phyloP scores from a whole-genome alignment of 441 rosid genomes.

The Raphanus hybrid region DNA sequence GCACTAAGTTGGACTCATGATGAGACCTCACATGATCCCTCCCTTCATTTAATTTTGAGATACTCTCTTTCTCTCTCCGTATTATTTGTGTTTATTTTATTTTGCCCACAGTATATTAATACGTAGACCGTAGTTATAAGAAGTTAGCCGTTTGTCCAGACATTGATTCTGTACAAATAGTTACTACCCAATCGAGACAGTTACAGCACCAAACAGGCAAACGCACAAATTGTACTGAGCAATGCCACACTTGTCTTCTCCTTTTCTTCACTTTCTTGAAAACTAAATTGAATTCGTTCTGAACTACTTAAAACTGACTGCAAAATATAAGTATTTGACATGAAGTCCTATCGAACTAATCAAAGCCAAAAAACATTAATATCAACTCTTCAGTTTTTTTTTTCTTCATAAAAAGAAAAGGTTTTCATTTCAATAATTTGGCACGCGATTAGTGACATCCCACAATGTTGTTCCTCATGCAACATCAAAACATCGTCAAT shows the following conservation, averaged over 20 bases:
- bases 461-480: constrained; percentile 4
- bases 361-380: not conserved
- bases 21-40: constrained; percentile 46
- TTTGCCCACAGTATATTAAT: not conserved
- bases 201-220: constrained; percentile 23
- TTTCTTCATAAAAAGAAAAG: not conserved
- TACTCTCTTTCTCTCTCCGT: not conserved
- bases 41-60: constrained; percentile 24
- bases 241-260: constrained; percentile 5
- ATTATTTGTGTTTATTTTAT: constrained; percentile 2
- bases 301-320: not conserved
- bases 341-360: not conserved
- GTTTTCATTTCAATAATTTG: not conserved
- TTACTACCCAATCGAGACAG: constrained; percentile 1
- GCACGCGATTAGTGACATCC: constrained; percentile 17
- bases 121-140: constrained; percentile 26
- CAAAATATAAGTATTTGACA: not conserved
- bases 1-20: constrained; percentile 50
- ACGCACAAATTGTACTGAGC: constrained; percentile 25
- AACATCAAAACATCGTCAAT: constrained; percentile 16
- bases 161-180: constrained; percentile 17
- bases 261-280: not conserved
- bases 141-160: constrained; percentile 36
- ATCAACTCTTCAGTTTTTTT: not conserved
- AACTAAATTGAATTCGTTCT: not conserved